These are phyloP conservation scores for Inonotus hispidus DNA, from an alignment of 1,284 basidiomycete genomes.

Conservation along the genomic window DNA sequence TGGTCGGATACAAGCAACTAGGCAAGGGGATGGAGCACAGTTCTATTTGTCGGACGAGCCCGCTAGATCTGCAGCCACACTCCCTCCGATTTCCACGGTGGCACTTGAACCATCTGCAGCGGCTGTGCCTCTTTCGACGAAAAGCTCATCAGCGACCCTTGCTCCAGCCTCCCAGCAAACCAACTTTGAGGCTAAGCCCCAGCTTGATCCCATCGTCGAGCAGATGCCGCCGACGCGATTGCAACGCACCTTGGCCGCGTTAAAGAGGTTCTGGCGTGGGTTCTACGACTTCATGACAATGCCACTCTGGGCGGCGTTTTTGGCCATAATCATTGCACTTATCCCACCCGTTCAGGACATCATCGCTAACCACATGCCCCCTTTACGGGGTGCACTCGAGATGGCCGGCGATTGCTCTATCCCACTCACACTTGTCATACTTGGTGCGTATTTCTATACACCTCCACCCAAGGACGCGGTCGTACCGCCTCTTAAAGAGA, in stretches of 20 bases:
- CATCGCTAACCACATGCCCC: conserved; percentile 55
- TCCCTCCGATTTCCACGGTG: background rate
- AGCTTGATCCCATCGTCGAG: conserved; percentile 26
- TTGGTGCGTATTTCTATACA: conserved; percentile 86
- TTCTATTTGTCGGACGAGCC: conserved; percentile 9
- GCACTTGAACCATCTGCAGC: background rate
- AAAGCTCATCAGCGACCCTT: conserved; percentile 3
- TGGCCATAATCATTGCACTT: conserved; percentile 78
- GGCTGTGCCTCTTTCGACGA: background rate
- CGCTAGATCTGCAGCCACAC: background rate
- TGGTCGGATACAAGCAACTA: background rate
- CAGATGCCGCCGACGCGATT: conserved; percentile 28
- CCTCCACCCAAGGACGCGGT: conserved; percentile 21
- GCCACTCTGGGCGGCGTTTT: conserved; percentile 76
- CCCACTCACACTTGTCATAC: conserved; percentile 85
- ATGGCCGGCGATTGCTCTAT: conserved; percentile 79
- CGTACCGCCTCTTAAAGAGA: conserved; percentile 29
- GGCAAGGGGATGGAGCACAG: background rate
- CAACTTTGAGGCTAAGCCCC: background rate
- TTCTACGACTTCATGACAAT: conserved; percentile 84
- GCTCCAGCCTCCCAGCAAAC: background rate
- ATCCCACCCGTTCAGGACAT: conserved; percentile 68
- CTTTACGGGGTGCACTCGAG: conserved; percentile 68
- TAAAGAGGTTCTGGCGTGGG: conserved; percentile 32
- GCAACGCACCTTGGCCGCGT: conserved; percentile 30